Conservation (phyloP, 805 yeast species). For the Saccharomycopsis javanensis region DNA sequence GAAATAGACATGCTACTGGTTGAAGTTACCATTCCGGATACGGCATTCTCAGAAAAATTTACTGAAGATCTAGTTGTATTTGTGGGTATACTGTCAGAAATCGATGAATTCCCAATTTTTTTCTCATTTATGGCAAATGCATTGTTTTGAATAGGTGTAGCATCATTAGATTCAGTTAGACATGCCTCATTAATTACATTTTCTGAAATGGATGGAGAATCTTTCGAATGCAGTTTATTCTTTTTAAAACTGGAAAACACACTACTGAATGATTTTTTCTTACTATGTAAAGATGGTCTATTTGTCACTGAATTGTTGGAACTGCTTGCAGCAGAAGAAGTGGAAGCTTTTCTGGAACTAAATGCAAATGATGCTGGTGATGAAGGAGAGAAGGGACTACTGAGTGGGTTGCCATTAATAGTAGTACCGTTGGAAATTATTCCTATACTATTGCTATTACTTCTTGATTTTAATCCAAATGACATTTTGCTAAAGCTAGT, state of each 20-base stretch:
- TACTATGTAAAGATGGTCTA: slow-evolving; percentile 11
- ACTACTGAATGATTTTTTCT: slow-evolving; percentile 16
- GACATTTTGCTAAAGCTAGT: background rate
- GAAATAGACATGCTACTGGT: slow-evolving; percentile 46
- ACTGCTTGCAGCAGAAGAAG: background rate
- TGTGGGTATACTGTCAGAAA: slow-evolving; percentile 25
- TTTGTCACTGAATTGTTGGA: background rate
- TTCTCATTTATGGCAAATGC: slow-evolving; percentile 11
- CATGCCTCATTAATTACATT: background rate
- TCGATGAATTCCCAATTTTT: slow-evolving; percentile 26
- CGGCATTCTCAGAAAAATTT: slow-evolving; percentile 5
- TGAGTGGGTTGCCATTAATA: background rate
- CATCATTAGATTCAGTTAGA: slow-evolving; percentile 44
- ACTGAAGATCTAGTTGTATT: slow-evolving; percentile 26
- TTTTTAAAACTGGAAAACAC: slow-evolving; percentile 15
- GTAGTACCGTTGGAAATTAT: background rate
- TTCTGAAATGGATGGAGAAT: background rate
- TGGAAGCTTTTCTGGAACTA: slow-evolving; percentile 9
- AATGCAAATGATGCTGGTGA: background rate
- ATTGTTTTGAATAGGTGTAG: slow-evolving; percentile 31
- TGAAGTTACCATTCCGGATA: slow-evolving; percentile 14
- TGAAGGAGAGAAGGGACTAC: background rate
- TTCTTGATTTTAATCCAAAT: background rate
- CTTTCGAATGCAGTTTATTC: slow-evolving; percentile 2
- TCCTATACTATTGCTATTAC: background rate